These are phyloP conservation scores for Lipomyces yamanashiensis DNA, from an alignment of 805 yeast species.

Conservation along the genomic window DNA sequence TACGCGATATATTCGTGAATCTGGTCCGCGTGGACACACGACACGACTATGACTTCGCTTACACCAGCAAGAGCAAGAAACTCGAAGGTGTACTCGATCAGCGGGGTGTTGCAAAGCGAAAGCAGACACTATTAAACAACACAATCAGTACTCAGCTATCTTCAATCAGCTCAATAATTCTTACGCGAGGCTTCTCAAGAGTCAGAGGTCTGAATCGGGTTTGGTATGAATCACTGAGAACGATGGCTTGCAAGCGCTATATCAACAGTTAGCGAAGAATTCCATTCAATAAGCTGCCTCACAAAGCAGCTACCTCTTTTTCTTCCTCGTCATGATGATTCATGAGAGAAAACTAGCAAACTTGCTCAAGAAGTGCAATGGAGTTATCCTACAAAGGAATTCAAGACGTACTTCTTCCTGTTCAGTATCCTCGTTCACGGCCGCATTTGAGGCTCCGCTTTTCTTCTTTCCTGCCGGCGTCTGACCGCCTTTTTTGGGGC, in stretches of 20 bases:
- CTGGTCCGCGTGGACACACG: slow-evolving; percentile 89
- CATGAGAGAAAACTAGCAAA: not conserved
- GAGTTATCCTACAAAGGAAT: not conserved
- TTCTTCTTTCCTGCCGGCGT: slow-evolving; percentile 16
- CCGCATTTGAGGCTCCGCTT: slow-evolving; percentile 15
- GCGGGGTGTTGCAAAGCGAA: slow-evolving; percentile 91
- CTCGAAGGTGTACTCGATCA: slow-evolving; percentile 92
- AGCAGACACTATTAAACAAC: slow-evolving; percentile 60
- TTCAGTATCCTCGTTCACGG: slow-evolving; percentile 17
- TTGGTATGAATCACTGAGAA: slow-evolving; percentile 90
- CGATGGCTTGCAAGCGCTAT: slow-evolving; percentile 85
- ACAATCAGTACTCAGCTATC: not conserved
- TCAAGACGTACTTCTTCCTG: slow-evolving; percentile 22
- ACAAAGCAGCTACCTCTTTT: slow-evolving; percentile 6
- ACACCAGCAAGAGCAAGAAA: slow-evolving; percentile 90
- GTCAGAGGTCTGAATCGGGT: slow-evolving; percentile 93
- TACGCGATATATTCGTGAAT: slow-evolving; percentile 76
- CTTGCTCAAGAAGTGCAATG: not conserved
- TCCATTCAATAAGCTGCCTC: not conserved
- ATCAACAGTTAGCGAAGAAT: not conserved
- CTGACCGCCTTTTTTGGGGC: slow-evolving; percentile 25
- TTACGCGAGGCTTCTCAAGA: slow-evolving; percentile 71
- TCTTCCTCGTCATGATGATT: not conserved
- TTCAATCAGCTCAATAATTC: slow-evolving; percentile 10
- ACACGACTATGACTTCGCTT: slow-evolving; percentile 85